phyloP scores from a whole-genome alignment of 2,329 filamentous ascomycete species.

The Cyphellophora attinorum region DNA sequence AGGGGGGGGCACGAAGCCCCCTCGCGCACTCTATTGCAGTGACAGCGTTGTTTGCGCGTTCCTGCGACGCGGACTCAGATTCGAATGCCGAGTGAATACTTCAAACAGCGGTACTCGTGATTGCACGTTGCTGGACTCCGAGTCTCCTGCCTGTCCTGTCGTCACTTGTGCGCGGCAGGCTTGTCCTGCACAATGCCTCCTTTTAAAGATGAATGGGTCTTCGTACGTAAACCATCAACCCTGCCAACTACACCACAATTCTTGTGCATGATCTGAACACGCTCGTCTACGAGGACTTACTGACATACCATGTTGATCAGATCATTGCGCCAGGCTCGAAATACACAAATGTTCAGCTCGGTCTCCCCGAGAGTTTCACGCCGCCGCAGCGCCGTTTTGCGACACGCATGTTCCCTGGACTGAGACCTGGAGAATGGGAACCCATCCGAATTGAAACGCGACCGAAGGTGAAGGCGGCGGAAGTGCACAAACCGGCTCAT shows the following conservation, averaged over 20 bases:
- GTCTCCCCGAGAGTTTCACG: constrained; percentile 80
- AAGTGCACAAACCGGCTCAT: constrained; percentile 1
- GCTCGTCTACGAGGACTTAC: too few species aligned
- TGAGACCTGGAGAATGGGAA: constrained; percentile 69
- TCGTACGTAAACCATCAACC: constrained; percentile 26
- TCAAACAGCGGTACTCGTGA: too few species aligned
- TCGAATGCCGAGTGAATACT: too few species aligned
- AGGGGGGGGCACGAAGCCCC: too few species aligned
- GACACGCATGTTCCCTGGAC: constrained; percentile 82
- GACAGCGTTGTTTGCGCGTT: too few species aligned
- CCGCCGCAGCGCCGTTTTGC: constrained; percentile 77
- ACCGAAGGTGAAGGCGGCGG: constrained; percentile 7
- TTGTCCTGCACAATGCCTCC: constrained; percentile 32
- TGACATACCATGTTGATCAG: constrained; percentile 18
- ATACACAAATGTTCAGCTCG: constrained; percentile 83
- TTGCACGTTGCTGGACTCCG: too few species aligned
- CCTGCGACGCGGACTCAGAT: too few species aligned
- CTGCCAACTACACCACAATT: too few species aligned
- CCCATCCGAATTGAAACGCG: constrained; percentile 66
- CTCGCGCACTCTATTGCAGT: too few species aligned
- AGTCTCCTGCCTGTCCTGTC: too few species aligned
- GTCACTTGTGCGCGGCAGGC: too few species aligned
- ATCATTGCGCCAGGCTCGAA: constrained; percentile 61
- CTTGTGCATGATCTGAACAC: too few species aligned
- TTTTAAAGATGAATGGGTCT: constrained; percentile 44